Evolutionary conservation across 495 filamentous ascomycete genomes (phyloP).

Genomic region (Talaromyces liani): DNA sequence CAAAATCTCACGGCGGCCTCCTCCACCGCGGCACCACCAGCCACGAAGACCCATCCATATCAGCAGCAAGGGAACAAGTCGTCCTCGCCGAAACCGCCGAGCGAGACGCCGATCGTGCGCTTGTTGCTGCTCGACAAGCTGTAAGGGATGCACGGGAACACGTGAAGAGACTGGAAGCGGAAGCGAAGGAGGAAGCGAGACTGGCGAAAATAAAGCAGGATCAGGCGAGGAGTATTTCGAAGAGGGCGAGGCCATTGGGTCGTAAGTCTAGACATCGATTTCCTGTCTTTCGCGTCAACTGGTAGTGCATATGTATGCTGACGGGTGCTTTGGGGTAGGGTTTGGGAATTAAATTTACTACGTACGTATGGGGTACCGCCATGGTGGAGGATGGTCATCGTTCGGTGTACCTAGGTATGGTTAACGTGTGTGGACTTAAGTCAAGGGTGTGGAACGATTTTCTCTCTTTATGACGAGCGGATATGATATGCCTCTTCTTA

Average conservation of each 20-base stretch:
- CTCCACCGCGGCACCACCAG: neutral
- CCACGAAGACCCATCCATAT: constrained; percentile 50
- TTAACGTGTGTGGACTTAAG: too few relatives aligned
- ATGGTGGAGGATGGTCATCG: too few relatives aligned
- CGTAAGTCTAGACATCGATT: too few relatives aligned
- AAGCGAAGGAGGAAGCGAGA: constrained; percentile 55
- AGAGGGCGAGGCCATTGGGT: constrained; percentile 58
- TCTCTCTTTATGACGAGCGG: too few relatives aligned
- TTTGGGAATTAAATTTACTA: constrained; percentile 3
- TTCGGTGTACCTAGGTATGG: too few relatives aligned
- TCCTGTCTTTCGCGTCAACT: too few relatives aligned
- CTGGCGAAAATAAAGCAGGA: constrained; percentile 60
- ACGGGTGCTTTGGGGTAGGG: too few relatives aligned
- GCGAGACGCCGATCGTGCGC: constrained; percentile 53
- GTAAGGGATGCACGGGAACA: constrained; percentile 56
- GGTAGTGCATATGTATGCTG: too few relatives aligned
- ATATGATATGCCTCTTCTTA: too few relatives aligned
- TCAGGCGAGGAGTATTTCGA: constrained; percentile 53
- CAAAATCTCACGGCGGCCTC: constrained; percentile 25
- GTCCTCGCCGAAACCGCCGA: constrained; percentile 52
- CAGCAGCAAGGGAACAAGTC: constrained; percentile 49
- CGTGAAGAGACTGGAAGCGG: constrained; percentile 53
- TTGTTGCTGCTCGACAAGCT: constrained; percentile 45
- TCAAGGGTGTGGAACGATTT: too few relatives aligned
- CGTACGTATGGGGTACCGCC: too few relatives aligned